Percentiles rank a stretch among this genome's conserved stretches.
phyloP scores from a whole-genome alignment of 2,329 filamentous ascomycete genomes.

The Fusarium caatingaense region DNA sequence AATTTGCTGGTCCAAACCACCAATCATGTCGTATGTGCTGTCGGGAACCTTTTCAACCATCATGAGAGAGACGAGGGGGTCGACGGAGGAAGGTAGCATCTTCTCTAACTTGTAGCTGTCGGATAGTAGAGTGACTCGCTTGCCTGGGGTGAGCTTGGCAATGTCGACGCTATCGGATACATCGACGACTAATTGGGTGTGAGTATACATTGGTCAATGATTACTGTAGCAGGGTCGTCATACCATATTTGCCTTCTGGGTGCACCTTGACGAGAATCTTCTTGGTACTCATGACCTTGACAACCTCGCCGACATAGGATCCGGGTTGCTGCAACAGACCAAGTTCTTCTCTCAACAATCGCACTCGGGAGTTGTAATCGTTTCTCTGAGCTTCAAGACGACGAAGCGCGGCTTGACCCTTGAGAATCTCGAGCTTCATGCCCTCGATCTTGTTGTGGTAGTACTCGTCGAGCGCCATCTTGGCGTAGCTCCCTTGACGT shows the following conservation, averaged over 20 bases:
- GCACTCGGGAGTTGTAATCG: slow-evolving; percentile 98
- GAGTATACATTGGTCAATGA: background rate
- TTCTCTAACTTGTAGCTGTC: slow-evolving; percentile 99
- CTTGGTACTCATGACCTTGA: slow-evolving; percentile 99
- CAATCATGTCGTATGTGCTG: slow-evolving; percentile 99
- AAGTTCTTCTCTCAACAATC: slow-evolving; percentile 92
- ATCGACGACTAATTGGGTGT: slow-evolving; percentile 79
- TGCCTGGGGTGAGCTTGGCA: slow-evolving; percentile 93
- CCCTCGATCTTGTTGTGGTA: slow-evolving; percentile 99
- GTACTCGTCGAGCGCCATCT: slow-evolving; percentile 98
- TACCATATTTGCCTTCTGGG: slow-evolving; percentile 99
- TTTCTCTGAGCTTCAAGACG: slow-evolving; percentile 97
- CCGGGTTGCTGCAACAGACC: slow-evolving; percentile 96
- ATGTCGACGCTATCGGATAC: slow-evolving; percentile 95
- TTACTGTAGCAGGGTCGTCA: slow-evolving; percentile 45
- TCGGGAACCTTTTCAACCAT: slow-evolving; percentile 99
- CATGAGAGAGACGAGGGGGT: slow-evolving; percentile 98
- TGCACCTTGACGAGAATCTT: slow-evolving; percentile 99
- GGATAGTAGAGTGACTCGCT: slow-evolving; percentile 95
- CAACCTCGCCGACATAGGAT: slow-evolving; percentile 98
- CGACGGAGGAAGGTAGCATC: slow-evolving; percentile 97
- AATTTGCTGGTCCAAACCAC: slow-evolving; percentile 97
- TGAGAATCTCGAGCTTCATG: slow-evolving; percentile 99
- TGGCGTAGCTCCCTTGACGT: slow-evolving; percentile 54
- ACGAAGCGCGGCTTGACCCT: slow-evolving; percentile 94